These are phyloP conservation scores for Dactylonectria macrodidyma DNA, from an alignment of 2,329 filamentous ascomycete species.

Conservation along the genomic window DNA sequence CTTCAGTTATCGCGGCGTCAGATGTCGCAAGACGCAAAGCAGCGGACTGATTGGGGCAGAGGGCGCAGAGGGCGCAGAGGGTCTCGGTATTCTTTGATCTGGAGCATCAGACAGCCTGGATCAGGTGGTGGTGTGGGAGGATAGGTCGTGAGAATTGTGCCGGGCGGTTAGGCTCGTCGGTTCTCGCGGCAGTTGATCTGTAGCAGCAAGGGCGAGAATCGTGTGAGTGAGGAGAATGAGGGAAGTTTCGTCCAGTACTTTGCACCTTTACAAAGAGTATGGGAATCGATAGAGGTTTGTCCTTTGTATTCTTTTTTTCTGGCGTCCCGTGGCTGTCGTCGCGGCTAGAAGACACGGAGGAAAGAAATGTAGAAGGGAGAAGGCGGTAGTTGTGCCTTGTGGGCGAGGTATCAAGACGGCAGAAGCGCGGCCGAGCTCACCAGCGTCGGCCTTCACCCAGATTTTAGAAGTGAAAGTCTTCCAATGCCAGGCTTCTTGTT, in stretches of 20 bases:
- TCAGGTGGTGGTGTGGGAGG: constrained; percentile 4
- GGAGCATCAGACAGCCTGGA: background rate
- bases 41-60: background rate
- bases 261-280: background rate
- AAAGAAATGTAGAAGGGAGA: background rate
- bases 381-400: constrained; percentile 4
- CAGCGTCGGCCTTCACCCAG: constrained; percentile 14
- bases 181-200: constrained; percentile 4
- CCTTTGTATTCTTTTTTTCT: background rate
- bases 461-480: background rate
- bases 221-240: background rate
- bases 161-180: background rate
- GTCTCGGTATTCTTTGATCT: too few species aligned
- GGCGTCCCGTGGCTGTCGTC: background rate
- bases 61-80: background rate
- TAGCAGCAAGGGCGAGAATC: background rate
- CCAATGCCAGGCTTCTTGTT: background rate
- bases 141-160: constrained; percentile 6
- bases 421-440: constrained; percentile 36
- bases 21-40: background rate
- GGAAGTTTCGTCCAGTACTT: background rate
- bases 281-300: background rate
- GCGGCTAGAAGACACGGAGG: background rate
- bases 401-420: constrained; percentile 13
- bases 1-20: background rate